Percentiles rank a stretch among this genome's conserved stretches.
These are phyloP conservation scores for Bifiguratus adelaidae DNA, from an alignment of 192 early-diverging fungal species.

Conservation along the genomic window DNA sequence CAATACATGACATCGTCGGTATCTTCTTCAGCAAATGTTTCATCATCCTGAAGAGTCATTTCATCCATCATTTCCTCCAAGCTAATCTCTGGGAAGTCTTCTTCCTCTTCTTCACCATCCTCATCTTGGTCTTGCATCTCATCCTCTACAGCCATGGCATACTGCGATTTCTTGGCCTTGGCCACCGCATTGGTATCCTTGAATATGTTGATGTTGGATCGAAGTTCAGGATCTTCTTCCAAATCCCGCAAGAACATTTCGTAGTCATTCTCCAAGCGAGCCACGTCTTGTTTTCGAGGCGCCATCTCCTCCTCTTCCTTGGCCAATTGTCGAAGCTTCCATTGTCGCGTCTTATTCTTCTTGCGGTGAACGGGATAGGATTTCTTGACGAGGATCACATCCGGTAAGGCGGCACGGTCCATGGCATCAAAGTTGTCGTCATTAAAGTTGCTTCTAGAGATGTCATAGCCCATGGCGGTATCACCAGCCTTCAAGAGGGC, in stretches of 20 bases:
- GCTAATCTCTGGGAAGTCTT: slow-evolving; percentile 88
- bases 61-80: slow-evolving; percentile 93
- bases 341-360: slow-evolving; percentile 77
- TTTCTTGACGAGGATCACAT: slow-evolving; percentile 90
- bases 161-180: slow-evolving; percentile 18
- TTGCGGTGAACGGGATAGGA: slow-evolving; percentile 79
- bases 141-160: slow-evolving; percentile 26
- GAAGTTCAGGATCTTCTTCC: slow-evolving; percentile 95
- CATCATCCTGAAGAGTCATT: slow-evolving; percentile 61
- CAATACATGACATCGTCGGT: slow-evolving; percentile 21
- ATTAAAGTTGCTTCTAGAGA: slow-evolving; percentile 87
- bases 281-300: slow-evolving; percentile 65
- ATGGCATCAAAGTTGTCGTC: slow-evolving; percentile 69
- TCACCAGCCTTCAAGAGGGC: slow-evolving; percentile 86
- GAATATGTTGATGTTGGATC: slow-evolving; percentile 91
- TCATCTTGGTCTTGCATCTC: slow-evolving; percentile 58
- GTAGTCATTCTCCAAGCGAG: slow-evolving; percentile 76
- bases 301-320: slow-evolving; percentile 87
- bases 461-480: slow-evolving; percentile 84
- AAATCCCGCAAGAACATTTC: slow-evolving; percentile 96
- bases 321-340: slow-evolving; percentile 81
- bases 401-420: slow-evolving; percentile 58
- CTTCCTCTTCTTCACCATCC: slow-evolving; percentile 75
- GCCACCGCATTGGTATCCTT: slow-evolving; percentile 43
- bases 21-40: slow-evolving; percentile 24